phyloP scores from a whole-genome alignment of 164 flowering plant species.

The Stephania yunnanensis region DNA sequence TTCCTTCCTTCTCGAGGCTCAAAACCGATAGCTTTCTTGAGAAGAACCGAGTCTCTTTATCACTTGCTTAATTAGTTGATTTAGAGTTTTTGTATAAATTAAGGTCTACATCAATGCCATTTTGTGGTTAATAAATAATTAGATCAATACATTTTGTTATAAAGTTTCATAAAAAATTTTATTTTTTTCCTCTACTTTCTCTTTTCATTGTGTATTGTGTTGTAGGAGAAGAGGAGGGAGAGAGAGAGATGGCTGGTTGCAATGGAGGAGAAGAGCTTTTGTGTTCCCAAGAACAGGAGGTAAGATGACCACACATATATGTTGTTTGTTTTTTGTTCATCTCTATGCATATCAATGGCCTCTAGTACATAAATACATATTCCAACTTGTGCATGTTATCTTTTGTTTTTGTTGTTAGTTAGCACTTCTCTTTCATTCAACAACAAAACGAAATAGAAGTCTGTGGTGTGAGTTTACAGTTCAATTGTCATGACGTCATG shows the following conservation, averaged over 20 bases:
- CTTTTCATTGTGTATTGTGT: neutral
- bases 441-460: neutral
- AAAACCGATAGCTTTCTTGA: no score
- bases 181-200: no score
- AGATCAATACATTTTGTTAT: no score
- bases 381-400: neutral
- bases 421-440: neutral
- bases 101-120: neutral
- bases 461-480: neutral
- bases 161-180: no score
- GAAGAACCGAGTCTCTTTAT: no score
- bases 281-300: conserved; percentile 29
- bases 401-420: neutral
- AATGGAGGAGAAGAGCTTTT: conserved; percentile 27
- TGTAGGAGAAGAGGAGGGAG: conserved; percentile 3
- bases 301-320: conserved; percentile 6
- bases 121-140: neutral
- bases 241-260: conserved; percentile 27
- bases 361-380: no score
- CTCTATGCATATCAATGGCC: no score
- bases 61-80: no score
- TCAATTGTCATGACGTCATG: neutral
- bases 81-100: no score
- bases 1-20: no score
- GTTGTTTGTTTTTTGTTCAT: no score